Percentiles rank a stretch among this genome's conserved stretches.
Conservation (phyloP, 2,329 filamentous ascomycete genomes). For the Nemania serpens region DNA sequence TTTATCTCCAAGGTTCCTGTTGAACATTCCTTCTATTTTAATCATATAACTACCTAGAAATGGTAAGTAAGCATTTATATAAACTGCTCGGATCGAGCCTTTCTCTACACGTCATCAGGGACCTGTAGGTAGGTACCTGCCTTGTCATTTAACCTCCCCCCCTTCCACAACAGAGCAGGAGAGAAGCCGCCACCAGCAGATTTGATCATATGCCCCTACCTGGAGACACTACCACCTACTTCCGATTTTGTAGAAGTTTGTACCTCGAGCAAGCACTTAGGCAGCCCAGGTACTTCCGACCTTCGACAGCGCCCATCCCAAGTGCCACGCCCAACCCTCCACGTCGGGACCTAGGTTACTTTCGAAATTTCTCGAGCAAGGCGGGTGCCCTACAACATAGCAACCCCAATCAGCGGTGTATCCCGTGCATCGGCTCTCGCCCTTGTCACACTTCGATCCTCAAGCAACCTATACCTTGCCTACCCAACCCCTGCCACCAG, state of each 20-base stretch:
- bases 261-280: background rate
- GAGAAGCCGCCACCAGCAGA: background rate
- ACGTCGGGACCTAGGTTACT: background rate
- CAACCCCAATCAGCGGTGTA: background rate
- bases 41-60: too few species aligned
- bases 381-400: background rate
- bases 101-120: too few species aligned
- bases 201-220: constrained; percentile 1
- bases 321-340: background rate
- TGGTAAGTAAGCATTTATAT: too few species aligned
- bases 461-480: background rate
- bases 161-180: background rate
- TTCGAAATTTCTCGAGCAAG: background rate
- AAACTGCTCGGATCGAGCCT: too few species aligned
- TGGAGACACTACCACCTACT: background rate
- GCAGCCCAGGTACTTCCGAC: background rate
- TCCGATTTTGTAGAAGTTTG: background rate
- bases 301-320: background rate
- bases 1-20: too few species aligned
- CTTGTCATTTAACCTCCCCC: too few species aligned
- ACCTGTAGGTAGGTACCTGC: background rate
- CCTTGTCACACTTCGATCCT: background rate
- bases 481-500: background rate
- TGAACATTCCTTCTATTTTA: too few species aligned
- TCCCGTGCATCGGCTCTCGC: background rate